Evolutionary conservation across 1,139 yeast genomes (phyloP).

Genomic region (Williopsis jadinii): DNA sequence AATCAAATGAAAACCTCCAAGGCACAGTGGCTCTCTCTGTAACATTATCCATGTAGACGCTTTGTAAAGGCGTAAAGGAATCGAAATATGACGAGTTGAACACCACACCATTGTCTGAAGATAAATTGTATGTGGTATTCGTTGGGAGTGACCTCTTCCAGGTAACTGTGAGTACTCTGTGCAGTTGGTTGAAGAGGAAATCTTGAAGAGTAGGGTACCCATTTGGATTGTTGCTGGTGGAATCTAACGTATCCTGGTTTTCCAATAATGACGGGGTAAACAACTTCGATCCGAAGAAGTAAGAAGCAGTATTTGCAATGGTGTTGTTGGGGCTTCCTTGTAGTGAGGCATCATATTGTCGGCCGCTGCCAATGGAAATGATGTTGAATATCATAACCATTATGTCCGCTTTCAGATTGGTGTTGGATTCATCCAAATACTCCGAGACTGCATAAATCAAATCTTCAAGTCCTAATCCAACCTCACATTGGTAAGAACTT

Average conservation of each 20-base stretch:
- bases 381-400: slow-evolving; percentile 47
- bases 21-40: slow-evolving; percentile 11
- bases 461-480: slow-evolving; percentile 34
- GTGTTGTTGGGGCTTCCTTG: slow-evolving; percentile 15
- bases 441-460: slow-evolving; percentile 31
- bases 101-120: slow-evolving; percentile 5
- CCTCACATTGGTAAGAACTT: slow-evolving; percentile 30
- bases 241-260: slow-evolving; percentile 20
- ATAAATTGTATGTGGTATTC: slow-evolving; percentile 15
- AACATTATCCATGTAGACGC: slow-evolving; percentile 13
- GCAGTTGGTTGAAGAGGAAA: slow-evolving; percentile 36
- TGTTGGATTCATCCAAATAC: slow-evolving; percentile 44
- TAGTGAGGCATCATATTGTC: neutral
- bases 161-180: slow-evolving; percentile 31
- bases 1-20: slow-evolving; percentile 38
- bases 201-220: slow-evolving; percentile 38
- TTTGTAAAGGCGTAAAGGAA: slow-evolving; percentile 10
- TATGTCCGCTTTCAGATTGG: slow-evolving; percentile 47
- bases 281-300: slow-evolving; percentile 19
- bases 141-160: slow-evolving; percentile 11
- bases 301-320: slow-evolving; percentile 12
- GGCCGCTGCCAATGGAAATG: slow-evolving; percentile 4
- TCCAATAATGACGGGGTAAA: slow-evolving; percentile 29
- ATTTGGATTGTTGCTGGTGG: slow-evolving; percentile 18
- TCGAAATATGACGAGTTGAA: slow-evolving; percentile 12